These are phyloP conservation scores for Amesomyces nigricolor DNA, from an alignment of 2,329 filamentous ascomycete species.

Conservation along the genomic window DNA sequence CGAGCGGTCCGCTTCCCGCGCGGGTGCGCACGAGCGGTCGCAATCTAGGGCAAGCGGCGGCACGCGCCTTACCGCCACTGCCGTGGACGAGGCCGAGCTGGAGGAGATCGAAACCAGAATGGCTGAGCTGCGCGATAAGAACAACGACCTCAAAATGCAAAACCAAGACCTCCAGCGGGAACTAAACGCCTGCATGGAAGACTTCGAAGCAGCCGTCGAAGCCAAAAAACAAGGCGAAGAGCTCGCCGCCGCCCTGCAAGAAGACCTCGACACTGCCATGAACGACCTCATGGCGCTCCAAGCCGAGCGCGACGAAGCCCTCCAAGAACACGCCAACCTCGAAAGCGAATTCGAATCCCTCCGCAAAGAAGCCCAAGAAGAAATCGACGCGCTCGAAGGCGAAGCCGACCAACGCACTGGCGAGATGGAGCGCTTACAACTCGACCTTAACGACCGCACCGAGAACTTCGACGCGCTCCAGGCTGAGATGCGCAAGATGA, in stretches of 20 bases:
- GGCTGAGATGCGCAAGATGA: slow-evolving; percentile 87
- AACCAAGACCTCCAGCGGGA: slow-evolving; percentile 85
- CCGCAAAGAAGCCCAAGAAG: slow-evolving; percentile 58
- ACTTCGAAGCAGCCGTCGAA: slow-evolving; percentile 68
- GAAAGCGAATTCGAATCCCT: slow-evolving; percentile 58
- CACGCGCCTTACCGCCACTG: slow-evolving; percentile 53
- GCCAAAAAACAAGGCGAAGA: slow-evolving; percentile 57
- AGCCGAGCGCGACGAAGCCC: slow-evolving; percentile 77
- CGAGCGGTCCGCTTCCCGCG: slow-evolving; percentile 86
- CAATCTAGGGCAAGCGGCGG: slow-evolving; percentile 67
- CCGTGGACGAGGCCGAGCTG: slow-evolving; percentile 66
- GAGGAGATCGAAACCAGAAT: slow-evolving; percentile 83
- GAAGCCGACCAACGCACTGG: slow-evolving; percentile 68
- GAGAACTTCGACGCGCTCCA: slow-evolving; percentile 92
- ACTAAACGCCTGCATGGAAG: slow-evolving; percentile 70
- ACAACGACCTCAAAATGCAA: slow-evolving; percentile 79
- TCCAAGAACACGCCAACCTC: slow-evolving; percentile 55
- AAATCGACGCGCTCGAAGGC: slow-evolving; percentile 61
- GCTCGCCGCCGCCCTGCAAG: slow-evolving; percentile 59
- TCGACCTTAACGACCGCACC: slow-evolving; percentile 67
- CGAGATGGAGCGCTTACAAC: slow-evolving; percentile 63
- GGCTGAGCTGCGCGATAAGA: slow-evolving; percentile 75
- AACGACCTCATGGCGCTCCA: slow-evolving; percentile 76
- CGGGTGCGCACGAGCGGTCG: slow-evolving; percentile 62
- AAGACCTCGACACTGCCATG: slow-evolving; percentile 72